A percentile compares a stretch with the other conserved stretches of the same genome.
phyloP scores from a whole-genome alignment of 495 filamentous ascomycete species.

The Hyaloscypha variabilis region DNA sequence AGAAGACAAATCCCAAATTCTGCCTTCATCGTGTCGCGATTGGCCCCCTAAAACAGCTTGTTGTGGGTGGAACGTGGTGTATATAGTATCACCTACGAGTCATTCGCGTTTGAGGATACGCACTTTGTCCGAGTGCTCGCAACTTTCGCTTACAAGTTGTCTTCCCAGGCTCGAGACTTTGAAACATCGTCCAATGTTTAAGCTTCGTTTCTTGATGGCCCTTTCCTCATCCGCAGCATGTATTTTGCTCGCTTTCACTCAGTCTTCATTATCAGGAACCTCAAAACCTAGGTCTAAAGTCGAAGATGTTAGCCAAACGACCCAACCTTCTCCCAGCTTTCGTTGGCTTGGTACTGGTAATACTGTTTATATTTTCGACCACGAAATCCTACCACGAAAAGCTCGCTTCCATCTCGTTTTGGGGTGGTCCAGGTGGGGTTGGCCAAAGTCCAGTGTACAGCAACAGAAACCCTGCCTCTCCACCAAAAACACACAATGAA shows the following conservation, averaged over 20 bases:
- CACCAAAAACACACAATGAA: slow-evolving; percentile 16
- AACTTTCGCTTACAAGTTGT: neutral
- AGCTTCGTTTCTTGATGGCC: neutral
- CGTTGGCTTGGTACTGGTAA: neutral
- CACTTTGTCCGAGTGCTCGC: neutral
- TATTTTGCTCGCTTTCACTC: neutral
- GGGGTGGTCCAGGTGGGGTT: neutral
- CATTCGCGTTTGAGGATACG: neutral
- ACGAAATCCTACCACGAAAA: neutral
- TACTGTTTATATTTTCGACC: neutral
- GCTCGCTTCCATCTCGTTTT: neutral
- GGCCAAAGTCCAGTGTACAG: neutral
- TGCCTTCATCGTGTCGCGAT: too few species aligned
- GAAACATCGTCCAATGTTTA: neutral
- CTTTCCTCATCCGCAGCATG: neutral
- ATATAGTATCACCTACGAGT: neutral
- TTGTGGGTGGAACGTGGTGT: too few species aligned
- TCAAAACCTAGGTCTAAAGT: neutral
- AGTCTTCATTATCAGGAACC: neutral
- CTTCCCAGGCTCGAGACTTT: neutral
- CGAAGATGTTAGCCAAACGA: neutral
- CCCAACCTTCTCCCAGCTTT: neutral
- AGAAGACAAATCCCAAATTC: too few species aligned
- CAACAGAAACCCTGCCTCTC: neutral
- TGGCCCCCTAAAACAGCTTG: too few species aligned